Conservation (phyloP, 169 alveolate genomes). For the Cystoisospora suis region DNA sequence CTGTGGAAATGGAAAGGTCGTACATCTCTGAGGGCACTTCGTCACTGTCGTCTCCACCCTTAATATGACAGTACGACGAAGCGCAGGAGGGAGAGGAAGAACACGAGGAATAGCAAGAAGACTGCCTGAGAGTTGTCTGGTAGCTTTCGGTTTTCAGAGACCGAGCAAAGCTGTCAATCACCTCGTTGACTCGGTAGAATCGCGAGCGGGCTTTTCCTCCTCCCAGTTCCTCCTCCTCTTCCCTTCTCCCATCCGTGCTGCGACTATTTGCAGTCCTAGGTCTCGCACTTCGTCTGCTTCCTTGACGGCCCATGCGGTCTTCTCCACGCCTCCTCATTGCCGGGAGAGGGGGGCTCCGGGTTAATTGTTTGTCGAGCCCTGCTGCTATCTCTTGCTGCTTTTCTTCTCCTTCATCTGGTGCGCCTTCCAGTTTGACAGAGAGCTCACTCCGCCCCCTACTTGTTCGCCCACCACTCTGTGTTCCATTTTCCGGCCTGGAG, state of each 20-base stretch:
- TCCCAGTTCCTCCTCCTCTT: neutral
- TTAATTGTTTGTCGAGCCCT: too few species aligned
- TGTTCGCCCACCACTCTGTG: neutral
- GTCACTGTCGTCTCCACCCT: neutral
- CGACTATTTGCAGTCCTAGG: neutral
- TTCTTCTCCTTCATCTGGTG: neutral
- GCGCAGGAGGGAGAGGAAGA: neutral
- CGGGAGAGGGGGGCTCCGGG: neutral
- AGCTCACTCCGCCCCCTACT: conserved; percentile 20
- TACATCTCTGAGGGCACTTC: neutral
- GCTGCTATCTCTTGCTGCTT: neutral
- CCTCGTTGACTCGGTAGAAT: neutral
- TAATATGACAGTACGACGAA: neutral
- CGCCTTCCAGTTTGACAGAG: neutral
- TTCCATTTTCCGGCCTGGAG: too few species aligned
- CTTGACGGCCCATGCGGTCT: neutral
- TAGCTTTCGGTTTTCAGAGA: neutral
- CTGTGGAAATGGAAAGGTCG: conserved; percentile 7
- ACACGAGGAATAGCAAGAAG: neutral
- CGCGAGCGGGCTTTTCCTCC: neutral
- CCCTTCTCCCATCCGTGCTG: neutral
- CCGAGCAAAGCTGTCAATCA: neutral
- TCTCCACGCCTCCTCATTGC: neutral
- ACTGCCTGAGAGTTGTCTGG: neutral
- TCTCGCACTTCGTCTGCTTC: neutral